Base-by-base conservation (phyloP, 2,329 filamentous ascomycete species). In the Gnomoniopsis smithogilvyi region DNA sequence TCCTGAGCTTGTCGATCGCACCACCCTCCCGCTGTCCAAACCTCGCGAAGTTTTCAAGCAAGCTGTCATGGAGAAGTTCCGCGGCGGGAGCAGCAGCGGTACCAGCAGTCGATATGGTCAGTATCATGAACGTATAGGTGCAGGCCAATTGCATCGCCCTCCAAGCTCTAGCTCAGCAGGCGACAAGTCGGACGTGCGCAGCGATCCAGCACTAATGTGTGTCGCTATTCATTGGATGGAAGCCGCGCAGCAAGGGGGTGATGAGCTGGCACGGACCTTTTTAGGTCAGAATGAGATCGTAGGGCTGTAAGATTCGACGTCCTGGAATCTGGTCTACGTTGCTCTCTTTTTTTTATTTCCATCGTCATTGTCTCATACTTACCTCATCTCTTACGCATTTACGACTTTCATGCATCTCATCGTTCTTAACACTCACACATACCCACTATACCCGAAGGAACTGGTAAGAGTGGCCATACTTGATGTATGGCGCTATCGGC, bases 191-290 rank as follows among this genome's bases (percentile, higher is more conserved):
- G 76, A 84, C 60, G 80, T 84, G 38, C 73, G 91, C 65, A 92
- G 88, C 61, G 92, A 97, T 71, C 91, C 91, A 2, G 89, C 89
- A 56, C 86, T 92, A 46, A 95, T 98, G 90, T 97, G 93, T 68
- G 85, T 96, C 59, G 94, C 94, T 11, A 87, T 96, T 74, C 94
- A 98, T 78, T 98, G 94, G 93, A 97, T 98, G 92, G 91, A 94
- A 76, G 80, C 91, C 64, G 92, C 91, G 41, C 90, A 91, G 66
- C 83, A 84, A 56, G 92, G 92, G n/a, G 92, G 92, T 1, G 94
- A 98, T 71, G 84, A 89, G 68, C 78, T 96, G 65, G 94, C 94
- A 21, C 88, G 86, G 70, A 89, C 88, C 71, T 93, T 94, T 74
- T 76, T 97, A 72, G 83, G 88, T 64, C 91, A 96, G 75, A 62